These are phyloP conservation scores for Akanthomyces muscarius DNA, from an alignment of 2,329 filamentous ascomycete species.

Conservation along the genomic window DNA sequence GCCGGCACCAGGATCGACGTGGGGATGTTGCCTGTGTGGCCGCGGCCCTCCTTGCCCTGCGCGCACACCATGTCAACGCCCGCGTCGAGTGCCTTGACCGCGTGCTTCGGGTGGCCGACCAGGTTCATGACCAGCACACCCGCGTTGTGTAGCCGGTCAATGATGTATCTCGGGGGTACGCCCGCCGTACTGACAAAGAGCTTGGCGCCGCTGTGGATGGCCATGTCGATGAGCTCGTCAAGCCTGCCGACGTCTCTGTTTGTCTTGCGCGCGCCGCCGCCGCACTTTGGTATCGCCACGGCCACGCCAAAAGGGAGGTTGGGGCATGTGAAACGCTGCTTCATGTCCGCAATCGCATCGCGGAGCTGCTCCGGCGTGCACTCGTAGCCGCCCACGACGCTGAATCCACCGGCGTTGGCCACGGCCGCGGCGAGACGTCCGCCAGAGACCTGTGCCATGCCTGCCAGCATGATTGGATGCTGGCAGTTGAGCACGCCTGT, in stretches of 20 bases:
- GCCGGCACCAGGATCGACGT: constrained; percentile 83
- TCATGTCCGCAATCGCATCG: constrained; percentile 79
- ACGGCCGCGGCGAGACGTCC: constrained; percentile 78
- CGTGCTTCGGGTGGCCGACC: constrained; percentile 93
- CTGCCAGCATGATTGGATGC: constrained; percentile 89
- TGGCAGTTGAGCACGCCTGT: constrained; percentile 75
- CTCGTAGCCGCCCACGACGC: constrained; percentile 67
- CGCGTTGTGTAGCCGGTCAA: constrained; percentile 71
- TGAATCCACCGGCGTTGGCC: constrained; percentile 82
- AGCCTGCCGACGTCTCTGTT: constrained; percentile 95
- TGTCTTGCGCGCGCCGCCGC: constrained; percentile 76
- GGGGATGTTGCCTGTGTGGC: constrained; percentile 84
- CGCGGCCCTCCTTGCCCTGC: constrained; percentile 92
- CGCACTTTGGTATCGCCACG: constrained; percentile 84
- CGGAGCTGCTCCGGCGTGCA: constrained; percentile 73
- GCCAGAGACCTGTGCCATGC: constrained; percentile 84
- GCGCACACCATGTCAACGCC: constrained; percentile 90
- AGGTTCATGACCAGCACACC: constrained; percentile 94
- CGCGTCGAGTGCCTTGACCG: constrained; percentile 77
- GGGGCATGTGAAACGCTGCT: constrained; percentile 62
- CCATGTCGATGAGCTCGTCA: constrained; percentile 81
- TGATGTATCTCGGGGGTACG: constrained; percentile 69
- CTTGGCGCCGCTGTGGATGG: constrained; percentile 73
- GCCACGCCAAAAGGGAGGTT: constrained; percentile 85
- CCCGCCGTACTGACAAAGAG: constrained; percentile 88